Conservation (phyloP, 768 basidiomycete species). For the Boletus pseudo-olivaceus region DNA sequence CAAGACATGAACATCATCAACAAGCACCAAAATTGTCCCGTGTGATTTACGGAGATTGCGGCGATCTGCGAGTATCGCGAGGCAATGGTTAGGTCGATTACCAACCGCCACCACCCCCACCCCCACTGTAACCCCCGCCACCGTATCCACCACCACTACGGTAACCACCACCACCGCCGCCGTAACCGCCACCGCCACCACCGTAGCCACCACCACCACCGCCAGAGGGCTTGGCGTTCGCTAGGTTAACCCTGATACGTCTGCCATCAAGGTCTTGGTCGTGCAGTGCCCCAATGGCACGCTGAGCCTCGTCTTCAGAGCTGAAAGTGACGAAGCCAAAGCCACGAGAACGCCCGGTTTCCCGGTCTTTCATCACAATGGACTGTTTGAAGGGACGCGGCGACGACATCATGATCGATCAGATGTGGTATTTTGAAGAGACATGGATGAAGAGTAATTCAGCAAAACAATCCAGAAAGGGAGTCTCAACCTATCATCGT, state of each 20-base stretch:
- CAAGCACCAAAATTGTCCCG: slow-evolving; percentile 1
- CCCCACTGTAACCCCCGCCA: not conserved
- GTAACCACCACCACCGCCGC: slow-evolving; percentile 1
- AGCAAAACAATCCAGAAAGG: slow-evolving; percentile 22
- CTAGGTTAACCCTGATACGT: slow-evolving; percentile 48
- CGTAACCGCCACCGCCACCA: slow-evolving; percentile 4
- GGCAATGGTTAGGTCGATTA: slow-evolving; percentile 4
- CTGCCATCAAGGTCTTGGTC: slow-evolving; percentile 56
- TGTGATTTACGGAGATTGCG: slow-evolving; percentile 1
- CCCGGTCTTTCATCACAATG: slow-evolving; percentile 46
- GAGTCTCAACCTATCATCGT: slow-evolving; percentile 32
- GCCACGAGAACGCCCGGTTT: slow-evolving; percentile 55
- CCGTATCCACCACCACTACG: slow-evolving; percentile 11
- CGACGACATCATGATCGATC: slow-evolving; percentile 5
- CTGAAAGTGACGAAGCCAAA: slow-evolving; percentile 53
- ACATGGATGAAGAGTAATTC: slow-evolving; percentile 26
- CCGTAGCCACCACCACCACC: slow-evolving; percentile 15
- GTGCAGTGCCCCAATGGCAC: slow-evolving; percentile 43
- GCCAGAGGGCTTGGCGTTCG: slow-evolving; percentile 28
- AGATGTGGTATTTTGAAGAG: slow-evolving; percentile 9
- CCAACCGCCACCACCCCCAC: slow-evolving; percentile 5
- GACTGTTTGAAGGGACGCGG: slow-evolving; percentile 18
- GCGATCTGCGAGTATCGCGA: slow-evolving; percentile 2
- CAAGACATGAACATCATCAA: slow-evolving; percentile 9
- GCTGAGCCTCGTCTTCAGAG: slow-evolving; percentile 35